Base-by-base conservation (phyloP, 257 asterid genomes). In the Oldenlandia corymbosa region DNA sequence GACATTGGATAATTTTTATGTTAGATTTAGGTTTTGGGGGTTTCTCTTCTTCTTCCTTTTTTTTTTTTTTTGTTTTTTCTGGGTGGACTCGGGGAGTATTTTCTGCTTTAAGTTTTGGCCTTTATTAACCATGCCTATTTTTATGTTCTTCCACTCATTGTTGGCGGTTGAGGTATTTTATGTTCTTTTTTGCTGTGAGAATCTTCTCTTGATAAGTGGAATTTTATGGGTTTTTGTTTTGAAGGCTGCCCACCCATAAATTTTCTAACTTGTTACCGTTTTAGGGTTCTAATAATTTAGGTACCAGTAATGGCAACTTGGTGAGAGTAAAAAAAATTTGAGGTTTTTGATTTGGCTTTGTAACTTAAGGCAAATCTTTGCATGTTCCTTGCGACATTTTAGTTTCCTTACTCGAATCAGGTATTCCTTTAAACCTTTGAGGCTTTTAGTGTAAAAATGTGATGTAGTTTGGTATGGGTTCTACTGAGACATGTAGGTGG, bases 1-100 rank as follows among this genome's bases (percentile, higher is more conserved):
- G 63, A 42, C 30, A 72, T 34, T 42, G 23, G 62, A 47, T 46
- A 75, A 1, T 45, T 60, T 74, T 24, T 74, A 20, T 48, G 62
- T 27, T 69, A 60, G 86, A 70, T 76, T 83, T 75, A 56, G 1
- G 43, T 50, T 69, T 24, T 49, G 64, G 68, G 70, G 39, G 39
- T 34, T 34, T 34, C 9, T 4, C 16, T 43, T 43, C 16, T 43
- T 3, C 2, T 43, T 58, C 14, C 60, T 49, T 65, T 73, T 64
- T 76, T 66, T 58, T 13, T 64, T 41, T 65, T 79, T 64, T 74
- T 64, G 45, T 54, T 47, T 34, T 79, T 32, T 21, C 63, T 51
- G 48, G 46, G 60, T 71, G 64, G 18, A 30, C 49, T 23, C 36
- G 39, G 59, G 23, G 60, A 16, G 31, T 7, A 4, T 59, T 60